Evolutionary conservation across 805 yeast species (phyloP), one percentile per base, ranked within the genome.

Genomic region (Zygosaccharomyces pseudorouxii): DNA sequence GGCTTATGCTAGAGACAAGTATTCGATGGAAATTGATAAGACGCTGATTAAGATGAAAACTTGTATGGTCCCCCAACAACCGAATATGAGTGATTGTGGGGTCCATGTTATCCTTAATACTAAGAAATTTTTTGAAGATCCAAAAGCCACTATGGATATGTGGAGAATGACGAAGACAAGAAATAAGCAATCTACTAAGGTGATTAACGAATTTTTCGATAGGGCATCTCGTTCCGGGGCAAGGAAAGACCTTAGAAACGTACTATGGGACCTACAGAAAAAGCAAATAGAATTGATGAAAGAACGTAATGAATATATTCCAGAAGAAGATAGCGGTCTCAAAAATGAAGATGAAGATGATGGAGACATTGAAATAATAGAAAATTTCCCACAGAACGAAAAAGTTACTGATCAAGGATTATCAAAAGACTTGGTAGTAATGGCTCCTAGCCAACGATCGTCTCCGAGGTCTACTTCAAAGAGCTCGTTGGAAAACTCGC

Each of bases 81-180:
- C 82, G 27, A 93, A 93, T 63, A 81, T 83, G 68, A 87, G 89
- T 62, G 99, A 93, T 64, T 93, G 99, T 70, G 99, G 99, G 1
- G 80, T 93, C 18, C 97, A 87, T 68, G 86, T 92, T 1, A 83
- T 93, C 12, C 83, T 83, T 56, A 89, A 86, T 57, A 75, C 83
- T 10, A 71, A 73, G 48, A 79, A 76, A 53, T 82, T 87, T 66
- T 71, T 84, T 40, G 68, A 69, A 20, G 66, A 77, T 35, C 78
- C 81, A 0, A 56, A 56, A 0, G 70, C 63, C 20, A 82, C 87
- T 45, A 68, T 77, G 39, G 61, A 62, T 37, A 54, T 77, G 9
- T 81, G 86, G 86, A 62, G 68, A 48, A 56, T 46, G 14, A 48
- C 62, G 4, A 57, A 49, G 14, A 43, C 48, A 5, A 59, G 48